These are phyloP conservation scores for Cornus kousa DNA, from an alignment of 148 eudicot species.

Conservation along the genomic window DNA sequence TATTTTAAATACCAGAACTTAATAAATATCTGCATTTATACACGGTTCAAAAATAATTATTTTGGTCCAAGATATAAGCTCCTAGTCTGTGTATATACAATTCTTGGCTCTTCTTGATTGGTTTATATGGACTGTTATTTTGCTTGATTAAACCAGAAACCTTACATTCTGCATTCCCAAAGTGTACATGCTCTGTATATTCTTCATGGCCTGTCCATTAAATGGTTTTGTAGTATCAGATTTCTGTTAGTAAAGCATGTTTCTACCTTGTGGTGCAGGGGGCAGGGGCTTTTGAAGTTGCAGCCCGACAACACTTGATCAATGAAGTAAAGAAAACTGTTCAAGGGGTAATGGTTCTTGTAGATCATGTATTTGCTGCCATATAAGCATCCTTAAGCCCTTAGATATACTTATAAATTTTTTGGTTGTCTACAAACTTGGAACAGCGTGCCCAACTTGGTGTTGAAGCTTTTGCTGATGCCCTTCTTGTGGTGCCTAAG, in stretches of 20 bases:
- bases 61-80: not conserved
- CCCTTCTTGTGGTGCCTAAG: slow-evolving; percentile 91
- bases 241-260: not conserved
- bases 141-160: not conserved
- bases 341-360: slow-evolving; percentile 63
- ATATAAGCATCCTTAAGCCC: not conserved
- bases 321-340: slow-evolving; percentile 95
- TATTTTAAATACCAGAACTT: not conserved
- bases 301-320: slow-evolving; percentile 82
- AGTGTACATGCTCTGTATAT: not conserved
- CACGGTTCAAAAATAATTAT: too few species aligned
- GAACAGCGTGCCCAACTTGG: slow-evolving; percentile 93
- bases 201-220: not conserved
- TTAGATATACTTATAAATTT: not conserved
- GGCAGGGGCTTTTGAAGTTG: slow-evolving; percentile 99
- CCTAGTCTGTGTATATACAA: not conserved
- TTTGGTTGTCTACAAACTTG: slow-evolving; percentile 15
- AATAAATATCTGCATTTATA: not conserved
- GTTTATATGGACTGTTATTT: not conserved
- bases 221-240: not conserved
- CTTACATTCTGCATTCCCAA: not conserved
- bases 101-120: not conserved
- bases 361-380: not conserved
- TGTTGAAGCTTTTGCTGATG: slow-evolving; percentile 94
- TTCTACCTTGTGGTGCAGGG: slow-evolving; percentile 49